Evolutionary conservation across 169 alveolate genomes (phyloP), one percentile per base, ranked within the genome.

Genomic region (Eimeria acervulina): DNA sequence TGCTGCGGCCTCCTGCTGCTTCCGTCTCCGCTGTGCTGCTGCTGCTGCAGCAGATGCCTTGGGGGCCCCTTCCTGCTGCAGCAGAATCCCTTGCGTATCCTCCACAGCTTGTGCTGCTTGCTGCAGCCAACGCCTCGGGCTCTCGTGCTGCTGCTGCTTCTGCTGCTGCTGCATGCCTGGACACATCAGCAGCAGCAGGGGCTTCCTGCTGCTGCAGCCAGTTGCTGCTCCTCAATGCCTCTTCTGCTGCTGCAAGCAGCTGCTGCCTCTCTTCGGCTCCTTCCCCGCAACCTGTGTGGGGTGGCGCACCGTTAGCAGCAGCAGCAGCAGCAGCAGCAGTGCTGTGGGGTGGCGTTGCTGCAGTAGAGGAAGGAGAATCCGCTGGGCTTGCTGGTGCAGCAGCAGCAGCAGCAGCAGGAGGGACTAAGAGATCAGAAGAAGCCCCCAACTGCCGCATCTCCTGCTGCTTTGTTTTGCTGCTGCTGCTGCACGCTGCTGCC

Each of bases 391-490:
- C 83, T 31, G 52, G 28, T 26, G 52, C 55, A 7, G 55, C 55
- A 7, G 55, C 55, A 7, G 55, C 85, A 12, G 85, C 85, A 12
- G 85, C 85, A 28, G 85, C 47, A 7, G 85, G 40, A 33, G 85
- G 85, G 52, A 23, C 31, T 74, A 19, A 7, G 85, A 33, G 52
- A 12, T 31, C 52, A 12, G 31, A 15, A 6, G 42, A 28, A 28
- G 21, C 31, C 1, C 42, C 59, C 61, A 26, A 38, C 63, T 15
- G 89, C 66, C 19, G 59, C 68, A 21, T 36, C 1, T 6, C 44
- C 66, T 78, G 89, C 36, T 78, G 89, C 89, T 78, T 38, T 36
- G 0, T 51, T 26, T 78, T 78, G 89, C 68, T 42, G 89, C 59
- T 78, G 55, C 55, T 47, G 55, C 55, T 47, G 55, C 55, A 7